These are phyloP conservation scores for Diaporthe sp. DNA, from an alignment of 2,329 filamentous ascomycete species.

Conservation along the genomic window DNA sequence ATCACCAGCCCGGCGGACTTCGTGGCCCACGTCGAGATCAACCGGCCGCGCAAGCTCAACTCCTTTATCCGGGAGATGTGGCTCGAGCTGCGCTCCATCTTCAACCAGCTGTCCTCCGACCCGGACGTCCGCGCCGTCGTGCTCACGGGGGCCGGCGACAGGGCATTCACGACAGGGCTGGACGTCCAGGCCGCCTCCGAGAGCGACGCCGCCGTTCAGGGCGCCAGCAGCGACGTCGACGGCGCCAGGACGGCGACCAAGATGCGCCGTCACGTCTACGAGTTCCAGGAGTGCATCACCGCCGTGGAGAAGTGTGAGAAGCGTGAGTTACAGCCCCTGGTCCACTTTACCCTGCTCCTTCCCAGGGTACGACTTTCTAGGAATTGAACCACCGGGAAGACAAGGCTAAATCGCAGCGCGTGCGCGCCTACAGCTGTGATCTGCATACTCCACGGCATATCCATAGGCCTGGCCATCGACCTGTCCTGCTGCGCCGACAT, in stretches of 20 bases:
- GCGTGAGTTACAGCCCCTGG: slow-evolving; percentile 62
- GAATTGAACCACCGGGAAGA: not conserved
- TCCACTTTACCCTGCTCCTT: too few species aligned
- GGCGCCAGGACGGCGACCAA: slow-evolving; percentile 72
- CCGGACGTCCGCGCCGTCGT: slow-evolving; percentile 81
- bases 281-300: slow-evolving; percentile 85
- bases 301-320: slow-evolving; percentile 91
- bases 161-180: slow-evolving; percentile 87
- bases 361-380: not conserved
- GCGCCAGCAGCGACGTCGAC: slow-evolving; percentile 59
- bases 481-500: slow-evolving; percentile 79
- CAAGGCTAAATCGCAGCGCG: not conserved
- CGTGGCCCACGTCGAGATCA: slow-evolving; percentile 94
- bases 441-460: slow-evolving; percentile 82
- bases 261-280: slow-evolving; percentile 77
- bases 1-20: slow-evolving; percentile 78
- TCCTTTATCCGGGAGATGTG: slow-evolving; percentile 89
- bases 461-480: slow-evolving; percentile 84
- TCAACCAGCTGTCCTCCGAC: slow-evolving; percentile 79
- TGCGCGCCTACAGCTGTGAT: slow-evolving; percentile 76
- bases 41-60: slow-evolving; percentile 88
- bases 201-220: slow-evolving; percentile 58
- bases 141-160: slow-evolving; percentile 84
- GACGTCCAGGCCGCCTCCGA: slow-evolving; percentile 81
- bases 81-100: slow-evolving; percentile 81